Evolutionary conservation across 2,329 filamentous ascomycete species (phyloP), one percentile per base, ranked within the genome.

Genomic region (Boeremia lycopersici): DNA sequence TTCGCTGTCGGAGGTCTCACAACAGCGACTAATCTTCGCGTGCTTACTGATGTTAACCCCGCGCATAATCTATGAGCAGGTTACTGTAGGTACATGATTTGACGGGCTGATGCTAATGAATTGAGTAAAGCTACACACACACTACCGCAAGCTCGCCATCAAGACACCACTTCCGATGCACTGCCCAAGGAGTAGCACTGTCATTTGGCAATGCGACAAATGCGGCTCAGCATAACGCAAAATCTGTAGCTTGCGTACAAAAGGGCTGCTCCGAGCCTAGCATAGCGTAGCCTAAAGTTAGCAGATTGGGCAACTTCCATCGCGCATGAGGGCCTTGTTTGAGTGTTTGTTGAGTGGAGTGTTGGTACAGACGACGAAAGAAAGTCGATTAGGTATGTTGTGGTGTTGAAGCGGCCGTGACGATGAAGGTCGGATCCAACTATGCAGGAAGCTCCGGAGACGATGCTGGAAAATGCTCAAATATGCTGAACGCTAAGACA

Each of bases 401-500:
- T 41, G 30, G 26, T 29, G 28, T 19, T 34, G 25, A 19, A 28
- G 30, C 8, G 40, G 34, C 43, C 39, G 43, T 39, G n/a, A 23
- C 25, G 19, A 29, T 44, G 19, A 43, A 35, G 41, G 29, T 45
- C 19, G n/a, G n/a, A 17, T 28, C 43, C 31, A 41, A 51, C 17
- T 17, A 42, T 44, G 33, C 46, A 54, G 34, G 30, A 35, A 17
- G 51, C 40, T 54, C 51, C 42, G 33, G 33, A 33, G 26, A 48
- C 38, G 23, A 51, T 56, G 53, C 53, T 51, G 39, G 15, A 15
- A 39, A 30, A 51, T 51, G 43, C 53, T 29, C 36, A 51, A 35
- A 39, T 7, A 56, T 56, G 47, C 53, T 56, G 38, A 48, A 56
- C 48, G 53, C 53, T 56, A 40, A 25, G 38, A 56, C 48, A 17